Conservation (phyloP, 1,284 basidiomycete genomes). For the Peniophora sp. region DNA sequence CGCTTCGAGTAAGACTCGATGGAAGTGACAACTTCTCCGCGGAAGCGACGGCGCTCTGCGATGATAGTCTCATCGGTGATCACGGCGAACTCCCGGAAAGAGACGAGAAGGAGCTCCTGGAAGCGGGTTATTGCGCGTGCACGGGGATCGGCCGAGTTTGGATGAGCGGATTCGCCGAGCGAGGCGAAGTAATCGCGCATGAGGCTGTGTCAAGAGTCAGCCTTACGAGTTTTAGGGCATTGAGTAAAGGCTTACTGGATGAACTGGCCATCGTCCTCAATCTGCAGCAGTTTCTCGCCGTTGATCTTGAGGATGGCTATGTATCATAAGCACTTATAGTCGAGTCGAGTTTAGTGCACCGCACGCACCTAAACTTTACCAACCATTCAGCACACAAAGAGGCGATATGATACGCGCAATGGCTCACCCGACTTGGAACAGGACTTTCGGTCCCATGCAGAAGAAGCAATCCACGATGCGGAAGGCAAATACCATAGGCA, state of each 20-base stretch:
- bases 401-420: constrained; percentile 1
- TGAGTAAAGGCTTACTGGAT: constrained; percentile 57
- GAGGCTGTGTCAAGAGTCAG: constrained; percentile 38
- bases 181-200: constrained; percentile 95
- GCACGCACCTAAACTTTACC: constrained; percentile 2
- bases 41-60: constrained; percentile 80
- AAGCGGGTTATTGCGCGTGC: constrained; percentile 95
- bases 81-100: constrained; percentile 95
- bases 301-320: constrained; percentile 97
- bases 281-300: constrained; percentile 87
- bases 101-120: constrained; percentile 93
- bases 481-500: constrained; percentile 99
- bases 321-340: constrained; percentile 11
- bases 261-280: constrained; percentile 97
- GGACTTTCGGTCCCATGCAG: constrained; percentile 97
- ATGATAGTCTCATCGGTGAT: constrained; percentile 96
- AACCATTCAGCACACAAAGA: no score
- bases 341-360: constrained; percentile 1
- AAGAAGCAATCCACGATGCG: constrained; percentile 99
- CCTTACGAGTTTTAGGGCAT: background rate
- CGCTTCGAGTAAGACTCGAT: constrained; percentile 96
- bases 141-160: constrained; percentile 81
- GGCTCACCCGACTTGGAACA: constrained; percentile 93
- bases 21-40: constrained; percentile 86
- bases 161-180: constrained; percentile 93